A percentile compares a stretch with the other conserved stretches of the same genome.
Conservation (phyloP, 1,284 basidiomycete genomes). For the Cryptococcus sp. region DNA sequence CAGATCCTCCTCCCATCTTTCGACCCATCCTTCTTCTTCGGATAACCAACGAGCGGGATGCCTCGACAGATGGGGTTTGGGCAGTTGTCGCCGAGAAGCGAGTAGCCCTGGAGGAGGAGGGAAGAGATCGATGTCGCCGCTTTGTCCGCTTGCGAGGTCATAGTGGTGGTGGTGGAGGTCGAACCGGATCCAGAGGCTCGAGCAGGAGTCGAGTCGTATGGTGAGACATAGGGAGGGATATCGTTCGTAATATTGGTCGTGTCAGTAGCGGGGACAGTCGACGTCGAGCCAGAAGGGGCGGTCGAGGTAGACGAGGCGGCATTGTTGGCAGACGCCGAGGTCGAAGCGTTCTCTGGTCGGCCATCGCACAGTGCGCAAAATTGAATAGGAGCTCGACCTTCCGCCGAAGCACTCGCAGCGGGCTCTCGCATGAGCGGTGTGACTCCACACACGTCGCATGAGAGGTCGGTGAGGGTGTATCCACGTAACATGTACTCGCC, state of each 20-base stretch:
- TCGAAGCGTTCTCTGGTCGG: slow-evolving; percentile 4
- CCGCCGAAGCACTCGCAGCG: slow-evolving; percentile 19
- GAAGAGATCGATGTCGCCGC: slow-evolving; percentile 34
- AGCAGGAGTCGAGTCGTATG: neutral
- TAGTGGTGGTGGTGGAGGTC: neutral
- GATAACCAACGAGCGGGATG: slow-evolving; percentile 44
- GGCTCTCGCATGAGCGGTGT: slow-evolving; percentile 47
- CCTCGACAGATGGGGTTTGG: slow-evolving; percentile 35
- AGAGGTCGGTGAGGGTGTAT: slow-evolving; percentile 45
- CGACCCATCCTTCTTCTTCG: slow-evolving; percentile 25
- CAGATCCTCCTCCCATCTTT: slow-evolving; percentile 35
- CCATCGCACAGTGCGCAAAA: slow-evolving; percentile 46
- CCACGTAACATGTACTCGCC: slow-evolving; percentile 49
- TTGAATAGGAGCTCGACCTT: slow-evolving; percentile 33
- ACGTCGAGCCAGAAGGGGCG: neutral
- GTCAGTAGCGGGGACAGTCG: neutral
- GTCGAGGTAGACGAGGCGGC: neutral
- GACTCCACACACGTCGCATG: slow-evolving; percentile 35
- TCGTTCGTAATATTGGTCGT: neutral
- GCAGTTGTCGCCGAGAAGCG: slow-evolving; percentile 37
- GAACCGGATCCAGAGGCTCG: neutral
- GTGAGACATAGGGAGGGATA: neutral
- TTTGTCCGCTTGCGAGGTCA: slow-evolving; percentile 17
- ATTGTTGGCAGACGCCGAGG: neutral
- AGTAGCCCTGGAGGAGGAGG: slow-evolving; percentile 42